Evolutionary conservation across 2,329 filamentous ascomycete species (phyloP).

Genomic region (Exophiala viscosa): DNA sequence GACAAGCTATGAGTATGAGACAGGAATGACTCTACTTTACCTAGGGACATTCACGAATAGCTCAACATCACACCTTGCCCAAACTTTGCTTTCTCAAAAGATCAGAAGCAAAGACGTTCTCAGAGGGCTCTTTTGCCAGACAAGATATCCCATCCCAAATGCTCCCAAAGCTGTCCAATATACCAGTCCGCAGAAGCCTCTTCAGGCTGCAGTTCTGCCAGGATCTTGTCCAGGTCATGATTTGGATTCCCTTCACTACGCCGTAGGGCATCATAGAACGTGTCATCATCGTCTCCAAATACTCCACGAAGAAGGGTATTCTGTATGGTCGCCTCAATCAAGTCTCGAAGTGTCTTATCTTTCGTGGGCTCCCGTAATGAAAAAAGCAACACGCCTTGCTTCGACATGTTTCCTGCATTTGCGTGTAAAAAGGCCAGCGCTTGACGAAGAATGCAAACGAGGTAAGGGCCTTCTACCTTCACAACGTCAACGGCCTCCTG

Average conservation of each 20-base stretch:
- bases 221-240: constrained; percentile 14
- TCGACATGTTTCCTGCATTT: constrained; percentile 8
- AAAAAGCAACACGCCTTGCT: constrained; percentile 22
- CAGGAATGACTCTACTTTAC: not conserved
- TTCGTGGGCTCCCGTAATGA: constrained; percentile 2
- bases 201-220: not conserved
- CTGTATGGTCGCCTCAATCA: constrained; percentile 35
- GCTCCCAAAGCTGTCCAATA: constrained; percentile 53
- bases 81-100: not conserved
- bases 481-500: constrained; percentile 29
- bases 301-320: constrained; percentile 41
- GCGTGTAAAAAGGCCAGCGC: constrained; percentile 29
- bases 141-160: constrained; percentile 57
- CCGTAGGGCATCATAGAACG: constrained; percentile 32
- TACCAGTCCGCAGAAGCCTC: constrained; percentile 52
- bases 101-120: not conserved
- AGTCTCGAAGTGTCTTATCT: not conserved
- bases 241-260: constrained; percentile 22
- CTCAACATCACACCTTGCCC: too few relatives aligned
- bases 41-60: too few relatives aligned
- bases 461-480: constrained; percentile 35
- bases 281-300: constrained; percentile 36
- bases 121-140: constrained; percentile 19
- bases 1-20: not conserved
- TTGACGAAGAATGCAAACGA: constrained; percentile 37